phyloP scores from a whole-genome alignment of 2,329 filamentous ascomycete genomes.

The Pseudogymnoascus sp. region DNA sequence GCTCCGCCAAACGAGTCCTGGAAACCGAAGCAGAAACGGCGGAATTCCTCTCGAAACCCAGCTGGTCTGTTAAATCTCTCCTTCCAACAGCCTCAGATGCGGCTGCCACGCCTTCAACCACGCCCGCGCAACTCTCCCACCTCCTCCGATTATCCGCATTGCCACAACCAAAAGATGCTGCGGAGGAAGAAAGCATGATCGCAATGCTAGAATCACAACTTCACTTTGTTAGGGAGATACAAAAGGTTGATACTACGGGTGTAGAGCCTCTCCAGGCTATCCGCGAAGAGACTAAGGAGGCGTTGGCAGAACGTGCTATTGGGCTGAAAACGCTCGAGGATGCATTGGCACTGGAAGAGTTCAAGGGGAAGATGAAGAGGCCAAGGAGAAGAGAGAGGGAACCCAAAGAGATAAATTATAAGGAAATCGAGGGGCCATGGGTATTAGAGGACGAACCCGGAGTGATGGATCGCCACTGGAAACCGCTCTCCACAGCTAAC shows the following conservation, averaged over 20 bases:
- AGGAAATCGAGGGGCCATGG: slow-evolving; percentile 24
- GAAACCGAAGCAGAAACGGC: slow-evolving; percentile 15
- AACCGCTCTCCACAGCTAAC: slow-evolving; percentile 26
- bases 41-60: slow-evolving; percentile 60
- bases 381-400: slow-evolving; percentile 20
- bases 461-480: slow-evolving; percentile 19
- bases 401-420: background rate
- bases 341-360: slow-evolving; percentile 52
- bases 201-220: slow-evolving; percentile 72
- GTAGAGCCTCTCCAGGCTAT: slow-evolving; percentile 71
- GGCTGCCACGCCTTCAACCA: slow-evolving; percentile 15
- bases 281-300: slow-evolving; percentile 65
- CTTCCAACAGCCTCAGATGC: slow-evolving; percentile 40
- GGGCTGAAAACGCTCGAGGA: slow-evolving; percentile 49
- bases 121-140: slow-evolving; percentile 40
- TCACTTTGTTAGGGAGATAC: slow-evolving; percentile 82
- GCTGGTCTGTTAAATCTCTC: slow-evolving; percentile 77
- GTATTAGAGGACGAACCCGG: slow-evolving; percentile 12
- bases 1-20: slow-evolving; percentile 2
- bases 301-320: slow-evolving; percentile 50
- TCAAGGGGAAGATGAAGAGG: slow-evolving; percentile 40
- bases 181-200: slow-evolving; percentile 65
- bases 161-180: slow-evolving; percentile 55
- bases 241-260: slow-evolving; percentile 65
- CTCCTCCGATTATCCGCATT: slow-evolving; percentile 85